Evolutionary conservation across 352 stramenopile genomes (phyloP), one percentile per base, ranked within the genome.

Genomic region (Pythium myriotylum): DNA sequence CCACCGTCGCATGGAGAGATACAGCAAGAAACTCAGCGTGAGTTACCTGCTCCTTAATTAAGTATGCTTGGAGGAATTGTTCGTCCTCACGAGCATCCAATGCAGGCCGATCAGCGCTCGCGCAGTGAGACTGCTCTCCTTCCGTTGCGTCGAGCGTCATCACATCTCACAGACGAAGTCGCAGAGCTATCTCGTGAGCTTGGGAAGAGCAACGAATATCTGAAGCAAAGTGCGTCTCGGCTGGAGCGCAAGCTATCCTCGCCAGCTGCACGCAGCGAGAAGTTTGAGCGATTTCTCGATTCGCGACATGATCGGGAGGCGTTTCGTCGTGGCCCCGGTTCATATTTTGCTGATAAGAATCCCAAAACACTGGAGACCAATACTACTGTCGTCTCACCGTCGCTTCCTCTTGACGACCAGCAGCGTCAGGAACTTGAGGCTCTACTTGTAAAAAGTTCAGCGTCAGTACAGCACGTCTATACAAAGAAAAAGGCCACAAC

Each of bases 141-240:
- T 14, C 62, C 54, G 22, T 37, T 60, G 14, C 35, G 45, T 16
- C 62, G 49, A 12, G 35, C 45, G 6, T 29, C 39, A 12, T 48
- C 55, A 13, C 26, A 5, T n/a, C n/a, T 35, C 17, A 3, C 51
- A 22, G 0, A 0, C 1, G 40, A 59, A 3, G 17, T 68, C 4
- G 55, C 55, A 16, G 45, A 26, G 20, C 68, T 83, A 24, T 87
- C 79, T 0, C 84, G 81, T 27, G 77, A 87, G 37, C 65, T 87
- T 27, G 76, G 65, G 22, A 83, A 75, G 48, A 87, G 77, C 10
- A 87, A 87, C 47, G 54, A 68, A 8, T 40, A 87, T 42, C 54
- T 87, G 4, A 59, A 71, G 41, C 62, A 41, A 2, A 77, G 65
- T 20, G 9, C 59, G 14, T 40, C 77, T 54, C 64, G 59, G 58